Evolutionary conservation across 192 early-diverging fungal species (phyloP).

Genomic region (Backusella morwellensis): DNA sequence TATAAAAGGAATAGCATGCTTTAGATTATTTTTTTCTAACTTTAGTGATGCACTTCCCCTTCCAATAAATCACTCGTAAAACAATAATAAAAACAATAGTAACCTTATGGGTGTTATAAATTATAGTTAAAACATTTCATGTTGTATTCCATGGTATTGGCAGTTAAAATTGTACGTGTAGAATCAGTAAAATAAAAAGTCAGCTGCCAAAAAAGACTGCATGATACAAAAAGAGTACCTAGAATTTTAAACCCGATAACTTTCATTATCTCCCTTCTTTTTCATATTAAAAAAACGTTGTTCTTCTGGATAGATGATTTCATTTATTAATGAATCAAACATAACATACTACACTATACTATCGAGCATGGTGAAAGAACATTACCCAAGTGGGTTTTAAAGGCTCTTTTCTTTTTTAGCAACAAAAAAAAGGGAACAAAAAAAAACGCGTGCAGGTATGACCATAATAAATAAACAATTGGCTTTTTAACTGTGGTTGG

Average conservation of each 20-base stretch:
- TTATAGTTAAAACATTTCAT: background rate
- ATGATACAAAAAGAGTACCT: background rate
- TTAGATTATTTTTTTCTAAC: background rate
- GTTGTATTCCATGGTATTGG: background rate
- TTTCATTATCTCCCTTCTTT: background rate
- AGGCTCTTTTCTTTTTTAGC: background rate
- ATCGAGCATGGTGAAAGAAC: background rate
- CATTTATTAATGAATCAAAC: background rate
- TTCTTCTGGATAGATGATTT: background rate
- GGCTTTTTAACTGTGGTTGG: background rate
- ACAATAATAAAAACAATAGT: background rate
- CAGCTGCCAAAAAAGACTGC: slow-evolving; percentile 1
- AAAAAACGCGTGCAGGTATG: background rate
- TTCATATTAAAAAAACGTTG: background rate
- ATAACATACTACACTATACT: background rate
- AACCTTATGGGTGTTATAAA: background rate
- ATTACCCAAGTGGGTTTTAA: background rate
- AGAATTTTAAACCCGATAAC: background rate
- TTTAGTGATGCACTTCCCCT: background rate
- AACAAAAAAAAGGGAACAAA: background rate
- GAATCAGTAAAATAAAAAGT: background rate
- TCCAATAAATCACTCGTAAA: background rate
- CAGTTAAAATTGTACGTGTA: background rate
- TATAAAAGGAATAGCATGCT: background rate
- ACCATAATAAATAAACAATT: background rate